Evolutionary conservation across 2,329 filamentous ascomycete species (phyloP).

Genomic region (Trichoderma sp.): DNA sequence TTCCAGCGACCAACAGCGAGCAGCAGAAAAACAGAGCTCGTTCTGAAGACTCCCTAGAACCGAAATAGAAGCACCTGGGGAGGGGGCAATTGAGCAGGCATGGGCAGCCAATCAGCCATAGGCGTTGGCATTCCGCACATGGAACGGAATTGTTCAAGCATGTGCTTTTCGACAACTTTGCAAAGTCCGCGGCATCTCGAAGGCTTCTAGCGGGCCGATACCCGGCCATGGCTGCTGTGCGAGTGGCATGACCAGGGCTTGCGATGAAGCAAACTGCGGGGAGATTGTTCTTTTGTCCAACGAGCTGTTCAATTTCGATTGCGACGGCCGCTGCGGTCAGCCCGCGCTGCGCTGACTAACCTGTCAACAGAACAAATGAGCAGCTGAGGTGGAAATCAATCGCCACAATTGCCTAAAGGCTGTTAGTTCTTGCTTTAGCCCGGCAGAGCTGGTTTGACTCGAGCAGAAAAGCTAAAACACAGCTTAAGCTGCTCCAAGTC

Average conservation of each 20-base stretch:
- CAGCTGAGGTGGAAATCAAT: background rate
- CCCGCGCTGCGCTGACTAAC: constrained; percentile 19
- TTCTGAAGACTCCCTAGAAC: background rate
- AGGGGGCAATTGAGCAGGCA: background rate
- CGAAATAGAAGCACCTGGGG: background rate
- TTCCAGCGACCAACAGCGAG: background rate
- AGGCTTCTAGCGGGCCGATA: background rate
- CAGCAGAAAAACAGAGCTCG: background rate
- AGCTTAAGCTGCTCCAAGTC: background rate
- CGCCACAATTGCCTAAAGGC: background rate
- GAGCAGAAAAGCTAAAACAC: constrained; percentile 5
- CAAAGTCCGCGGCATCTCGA: background rate
- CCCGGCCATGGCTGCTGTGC: background rate
- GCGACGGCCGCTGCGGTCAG: constrained; percentile 18
- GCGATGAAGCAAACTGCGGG: background rate
- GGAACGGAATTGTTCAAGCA: background rate
- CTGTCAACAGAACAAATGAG: background rate
- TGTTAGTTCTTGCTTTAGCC: background rate
- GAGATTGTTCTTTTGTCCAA: background rate
- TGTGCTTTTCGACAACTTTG: background rate
- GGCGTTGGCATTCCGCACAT: background rate
- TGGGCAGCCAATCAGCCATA: background rate
- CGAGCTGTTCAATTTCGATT: background rate
- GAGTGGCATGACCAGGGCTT: constrained; percentile 10
- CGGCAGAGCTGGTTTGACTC: constrained; percentile 1